Base-by-base conservation (phyloP, 495 filamentous ascomycete genomes). In the Alectoria sarmentosa region DNA sequence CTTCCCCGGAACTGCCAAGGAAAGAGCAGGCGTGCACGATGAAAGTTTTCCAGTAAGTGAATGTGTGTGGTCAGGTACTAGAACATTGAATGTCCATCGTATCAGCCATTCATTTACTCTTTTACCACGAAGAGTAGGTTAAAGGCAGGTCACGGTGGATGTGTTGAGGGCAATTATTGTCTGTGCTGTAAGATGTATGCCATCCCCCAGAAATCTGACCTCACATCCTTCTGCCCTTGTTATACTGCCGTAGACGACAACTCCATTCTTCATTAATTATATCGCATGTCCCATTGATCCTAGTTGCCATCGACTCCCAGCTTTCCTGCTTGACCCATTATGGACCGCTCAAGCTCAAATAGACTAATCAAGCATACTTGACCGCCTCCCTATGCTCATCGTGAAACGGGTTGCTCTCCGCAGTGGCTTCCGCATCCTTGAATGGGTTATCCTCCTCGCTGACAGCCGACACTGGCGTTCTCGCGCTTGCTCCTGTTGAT, bases 331-430 rank as follows among this genome's bases (percentile, higher is more conserved):
- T 8, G 13, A 28, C 11, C 17, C 57, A 9, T 39, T 54, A 34
- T 36, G 17, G 37, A 39, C 42, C 28, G 7, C 28, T 26, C 34
- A 23, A 58, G 14, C 7, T 32, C 42, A 38, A 32, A 34, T 37
- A 19, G 8, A 46, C 48, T 19, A 7, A 46, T 66, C 41, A 69
- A 57, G 61, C 57, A 36, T 67, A 69, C 38, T 69, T 69, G 28
- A 67, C 65, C n/a, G 62, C 52, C 28, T 23, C 26, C 58, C 23
- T 14, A 56, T 65, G 55, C 0, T 36, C 56, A 54, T 65, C 63
- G 28, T 60, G 41, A 32, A 59, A 65, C 1, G 56, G 55, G 14
- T 65, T 65, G 17, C 44, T 60, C 41, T 37, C 63, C 23, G 63
- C 41, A 11, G 26, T 49, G 34, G 34, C 55, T 32, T n/a, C 56